phyloP scores from a whole-genome alignment of 208 protist genomes.

The Acanthamoeba castellanii region DNA sequence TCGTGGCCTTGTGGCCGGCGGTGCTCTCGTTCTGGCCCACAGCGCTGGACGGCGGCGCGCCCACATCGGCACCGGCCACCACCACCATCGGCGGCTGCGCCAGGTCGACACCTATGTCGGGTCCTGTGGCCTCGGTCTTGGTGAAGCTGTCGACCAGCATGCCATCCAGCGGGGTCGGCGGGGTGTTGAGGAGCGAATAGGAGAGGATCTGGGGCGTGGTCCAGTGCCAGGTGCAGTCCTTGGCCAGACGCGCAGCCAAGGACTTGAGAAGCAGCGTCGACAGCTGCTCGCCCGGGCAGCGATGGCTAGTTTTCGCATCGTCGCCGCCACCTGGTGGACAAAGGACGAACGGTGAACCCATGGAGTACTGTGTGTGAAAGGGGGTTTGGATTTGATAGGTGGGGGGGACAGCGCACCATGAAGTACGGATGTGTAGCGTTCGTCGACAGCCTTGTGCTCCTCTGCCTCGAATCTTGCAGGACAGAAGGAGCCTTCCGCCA shows the following conservation, averaged over 20 bases:
- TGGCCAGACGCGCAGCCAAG: background rate
- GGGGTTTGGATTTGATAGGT: too few relatives aligned
- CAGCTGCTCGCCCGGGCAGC: background rate
- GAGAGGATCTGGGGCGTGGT: background rate
- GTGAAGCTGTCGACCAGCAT: constrained; percentile 3
- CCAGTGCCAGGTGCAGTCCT: constrained; percentile 27
- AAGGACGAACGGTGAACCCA: too few relatives aligned
- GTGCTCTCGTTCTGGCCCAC: background rate
- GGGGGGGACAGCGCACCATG: background rate
- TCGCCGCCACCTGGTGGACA: background rate
- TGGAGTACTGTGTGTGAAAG: too few relatives aligned
- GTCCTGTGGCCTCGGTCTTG: background rate
- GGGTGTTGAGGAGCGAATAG: background rate
- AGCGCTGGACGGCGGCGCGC: background rate
- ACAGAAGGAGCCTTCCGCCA: background rate
- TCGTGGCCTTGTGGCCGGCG: background rate
- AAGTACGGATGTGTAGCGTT: background rate
- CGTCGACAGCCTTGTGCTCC: background rate
- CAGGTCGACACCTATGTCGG: background rate
- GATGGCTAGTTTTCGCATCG: background rate
- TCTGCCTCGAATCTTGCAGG: background rate
- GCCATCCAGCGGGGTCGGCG: background rate
- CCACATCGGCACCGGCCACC: background rate
- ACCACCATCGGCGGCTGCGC: background rate
- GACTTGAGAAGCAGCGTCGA: background rate